phyloP scores from a whole-genome alignment of 164 flowering plant species.

The Nelumbo lutea region DNA sequence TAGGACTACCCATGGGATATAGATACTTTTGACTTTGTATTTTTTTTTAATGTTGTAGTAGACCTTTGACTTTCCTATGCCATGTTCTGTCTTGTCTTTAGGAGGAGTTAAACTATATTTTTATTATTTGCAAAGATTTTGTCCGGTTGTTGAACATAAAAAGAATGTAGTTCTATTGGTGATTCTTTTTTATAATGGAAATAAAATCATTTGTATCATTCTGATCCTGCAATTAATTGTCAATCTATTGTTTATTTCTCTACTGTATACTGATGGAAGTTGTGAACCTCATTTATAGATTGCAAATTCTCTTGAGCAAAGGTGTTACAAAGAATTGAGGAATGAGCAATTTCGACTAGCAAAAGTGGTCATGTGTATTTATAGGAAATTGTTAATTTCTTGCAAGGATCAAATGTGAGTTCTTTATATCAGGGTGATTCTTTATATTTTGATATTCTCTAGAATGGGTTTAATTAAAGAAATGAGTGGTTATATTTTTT shows the following conservation, averaged over 20 bases:
- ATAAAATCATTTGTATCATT: too few relatives aligned
- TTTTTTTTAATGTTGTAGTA: too few relatives aligned
- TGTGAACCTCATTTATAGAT: slow-evolving; percentile 44
- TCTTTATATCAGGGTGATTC: slow-evolving; percentile 2
- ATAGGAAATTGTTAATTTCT: slow-evolving; percentile 56
- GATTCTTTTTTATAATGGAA: too few relatives aligned
- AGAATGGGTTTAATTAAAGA: neutral
- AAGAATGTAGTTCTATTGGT: too few relatives aligned
- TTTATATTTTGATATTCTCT: neutral
- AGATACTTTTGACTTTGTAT: too few relatives aligned
- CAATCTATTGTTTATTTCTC: slow-evolving; percentile 3
- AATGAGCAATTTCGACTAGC: slow-evolving; percentile 51
- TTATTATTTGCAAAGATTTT: too few relatives aligned
- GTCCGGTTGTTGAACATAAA: too few relatives aligned
- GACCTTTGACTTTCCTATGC: too few relatives aligned
- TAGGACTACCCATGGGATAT: too few relatives aligned
- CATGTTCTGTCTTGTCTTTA: too few relatives aligned
- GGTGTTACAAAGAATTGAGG: slow-evolving; percentile 82
- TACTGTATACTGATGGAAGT: slow-evolving; percentile 8
- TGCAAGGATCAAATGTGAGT: slow-evolving; percentile 90
- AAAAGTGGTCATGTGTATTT: slow-evolving; percentile 69
- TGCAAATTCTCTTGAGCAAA: slow-evolving; percentile 66
- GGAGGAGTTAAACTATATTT: too few relatives aligned
- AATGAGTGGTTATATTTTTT: neutral
- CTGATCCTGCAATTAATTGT: neutral